Conservation (phyloP, 1,284 basidiomycete species). For the Quambalaria eucalypti region DNA sequence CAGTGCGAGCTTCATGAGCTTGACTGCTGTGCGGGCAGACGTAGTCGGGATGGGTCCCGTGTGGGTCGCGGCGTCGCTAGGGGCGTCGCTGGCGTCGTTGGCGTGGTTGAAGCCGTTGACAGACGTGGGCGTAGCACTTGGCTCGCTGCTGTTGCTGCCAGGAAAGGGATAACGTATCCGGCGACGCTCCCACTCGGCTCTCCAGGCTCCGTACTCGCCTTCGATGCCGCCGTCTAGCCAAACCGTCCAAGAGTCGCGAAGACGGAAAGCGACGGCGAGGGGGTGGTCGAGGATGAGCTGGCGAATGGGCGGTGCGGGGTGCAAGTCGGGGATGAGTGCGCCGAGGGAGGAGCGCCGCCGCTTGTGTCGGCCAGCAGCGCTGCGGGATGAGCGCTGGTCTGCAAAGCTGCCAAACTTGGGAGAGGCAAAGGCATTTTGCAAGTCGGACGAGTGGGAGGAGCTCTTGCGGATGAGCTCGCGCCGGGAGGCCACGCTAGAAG, state of each 20-base stretch:
- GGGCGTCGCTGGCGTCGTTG: neutral
- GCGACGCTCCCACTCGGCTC: slow-evolving; percentile 49
- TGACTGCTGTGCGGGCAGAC: slow-evolving; percentile 22
- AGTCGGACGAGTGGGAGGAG: slow-evolving; percentile 8
- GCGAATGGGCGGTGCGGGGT: neutral
- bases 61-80: neutral
- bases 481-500: neutral
- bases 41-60: neutral
- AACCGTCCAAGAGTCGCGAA: slow-evolving; percentile 70
- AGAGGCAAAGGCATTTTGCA: slow-evolving; percentile 6
- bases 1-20: slow-evolving; percentile 60
- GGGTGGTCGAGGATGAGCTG: slow-evolving; percentile 55
- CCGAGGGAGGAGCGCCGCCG: slow-evolving; percentile 3
- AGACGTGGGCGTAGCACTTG: neutral
- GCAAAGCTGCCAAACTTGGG: neutral
- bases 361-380: neutral
- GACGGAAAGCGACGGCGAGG: slow-evolving; percentile 58
- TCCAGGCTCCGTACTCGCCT: slow-evolving; percentile 60
- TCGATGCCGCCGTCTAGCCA: slow-evolving; percentile 65
- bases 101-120: neutral
- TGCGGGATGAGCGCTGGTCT: neutral
- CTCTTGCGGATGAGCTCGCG: neutral
- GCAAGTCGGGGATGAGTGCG: slow-evolving; percentile 45
- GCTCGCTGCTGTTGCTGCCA: neutral
- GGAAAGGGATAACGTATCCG: neutral